These are phyloP conservation scores for Aspergillus sp. DNA, from an alignment of 2,329 filamentous ascomycete species.

Conservation along the genomic window DNA sequence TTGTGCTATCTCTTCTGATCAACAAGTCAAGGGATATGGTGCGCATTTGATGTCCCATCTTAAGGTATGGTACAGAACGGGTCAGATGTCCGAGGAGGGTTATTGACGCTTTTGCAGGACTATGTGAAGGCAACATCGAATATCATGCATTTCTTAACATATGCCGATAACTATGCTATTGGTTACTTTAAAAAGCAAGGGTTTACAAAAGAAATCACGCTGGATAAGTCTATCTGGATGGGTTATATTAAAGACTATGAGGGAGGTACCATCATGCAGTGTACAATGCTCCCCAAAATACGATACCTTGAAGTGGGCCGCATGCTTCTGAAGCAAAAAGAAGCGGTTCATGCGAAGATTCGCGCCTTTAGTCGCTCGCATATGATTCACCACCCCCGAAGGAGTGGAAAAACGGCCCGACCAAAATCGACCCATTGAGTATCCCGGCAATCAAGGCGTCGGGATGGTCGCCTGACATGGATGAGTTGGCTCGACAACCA, in stretches of 20 bases:
- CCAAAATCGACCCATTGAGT: constrained; percentile 74
- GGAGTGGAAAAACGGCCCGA: constrained; percentile 73
- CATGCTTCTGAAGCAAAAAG: constrained; percentile 96
- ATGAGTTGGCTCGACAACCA: constrained; percentile 88
- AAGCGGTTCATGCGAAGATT: constrained; percentile 91
- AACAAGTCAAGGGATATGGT: constrained; percentile 98
- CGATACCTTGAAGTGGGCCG: constrained; percentile 89
- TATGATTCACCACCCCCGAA: constrained; percentile 80
- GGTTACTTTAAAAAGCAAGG: constrained; percentile 99
- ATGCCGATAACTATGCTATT: constrained; percentile 97
- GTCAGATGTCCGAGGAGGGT: background rate
- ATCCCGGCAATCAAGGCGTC: constrained; percentile 87
- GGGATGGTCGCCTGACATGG: constrained; percentile 97
- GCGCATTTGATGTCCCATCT: constrained; percentile 97
- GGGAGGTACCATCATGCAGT: constrained; percentile 98
- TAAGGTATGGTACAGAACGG: constrained; percentile 52
- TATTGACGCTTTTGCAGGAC: constrained; percentile 44
- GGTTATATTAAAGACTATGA: constrained; percentile 99
- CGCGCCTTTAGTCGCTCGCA: constrained; percentile 85
- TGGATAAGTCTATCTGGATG: constrained; percentile 92
- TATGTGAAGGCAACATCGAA: constrained; percentile 96
- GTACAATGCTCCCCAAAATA: constrained; percentile 90
- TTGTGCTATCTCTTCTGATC: constrained; percentile 93
- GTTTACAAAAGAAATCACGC: constrained; percentile 96
- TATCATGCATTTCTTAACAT: constrained; percentile 98